Base-by-base conservation (phyloP, 805 yeast genomes). In the Suhomyces kilbournensis region DNA sequence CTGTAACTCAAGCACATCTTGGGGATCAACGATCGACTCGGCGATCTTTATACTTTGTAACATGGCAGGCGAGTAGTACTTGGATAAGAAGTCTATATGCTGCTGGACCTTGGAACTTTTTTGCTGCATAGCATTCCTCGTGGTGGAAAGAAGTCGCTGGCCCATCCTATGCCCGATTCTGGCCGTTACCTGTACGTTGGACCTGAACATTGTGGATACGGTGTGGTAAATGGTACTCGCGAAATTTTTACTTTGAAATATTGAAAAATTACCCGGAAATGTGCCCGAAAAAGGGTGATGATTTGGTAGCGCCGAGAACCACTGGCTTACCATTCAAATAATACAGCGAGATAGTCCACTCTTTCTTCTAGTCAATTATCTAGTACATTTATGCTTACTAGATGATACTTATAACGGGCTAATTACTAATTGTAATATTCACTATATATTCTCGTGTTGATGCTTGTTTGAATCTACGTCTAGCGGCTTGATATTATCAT, bases 11-110 rank as follows among this genome's bases (percentile, higher is more conserved):
- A 72, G 65, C 72, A 83, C 82, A 56, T 85, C 80, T 47, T 80
- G 74, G 17, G 96, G 93, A 8, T 82, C 75, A 48, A 91, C 83
- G 17, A 81, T 77, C 4, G 86, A 75, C 71, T 93, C 97, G 0
- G 97, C 89, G 44, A 86, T 78, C 60, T 87, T 76, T 58, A 94
- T 90, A 49, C 96, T 82, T 64, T 90, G 88, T 56, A 93, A 80
- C 48, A 92, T 77, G 53, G 85, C 87, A 30, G 91, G 89, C 7
- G 93, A 83, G 68, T 93, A 93, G 74, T 85, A 93, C 64, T 90
- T 83, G 46, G 82, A 69, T 59, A 92, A 76, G 56, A 75, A 77
- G 44, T 81, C 78, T 56, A 83, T 60, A 67, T 86, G 90, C 53
- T 72, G 55, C 12, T 62, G 56, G 15, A 61, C 66, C 51, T 64